Evolutionary conservation across 805 yeast species (phyloP).

Genomic region (Crinitomyces ghanaensis): DNA sequence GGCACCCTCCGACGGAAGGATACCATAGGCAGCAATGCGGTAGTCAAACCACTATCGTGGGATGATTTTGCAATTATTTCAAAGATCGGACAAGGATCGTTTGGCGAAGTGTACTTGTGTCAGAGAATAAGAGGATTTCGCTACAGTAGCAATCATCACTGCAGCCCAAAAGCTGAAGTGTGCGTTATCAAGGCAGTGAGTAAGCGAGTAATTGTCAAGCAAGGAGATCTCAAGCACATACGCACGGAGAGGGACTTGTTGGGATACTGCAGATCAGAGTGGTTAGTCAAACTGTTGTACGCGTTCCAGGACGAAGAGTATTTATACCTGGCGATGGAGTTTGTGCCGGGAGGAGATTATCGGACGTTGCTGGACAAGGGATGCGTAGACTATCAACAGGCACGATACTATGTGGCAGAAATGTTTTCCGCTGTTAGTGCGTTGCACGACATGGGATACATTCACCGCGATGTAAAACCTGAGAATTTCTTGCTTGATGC

Average conservation of each 20-base stretch:
- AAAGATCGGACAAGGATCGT: slow-evolving; percentile 98
- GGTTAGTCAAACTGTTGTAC: too few relatives aligned
- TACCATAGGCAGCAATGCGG: too few relatives aligned
- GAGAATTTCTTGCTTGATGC: not conserved
- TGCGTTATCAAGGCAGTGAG: too few relatives aligned
- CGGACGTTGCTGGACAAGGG: not conserved
- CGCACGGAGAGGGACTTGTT: too few relatives aligned
- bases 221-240: too few relatives aligned
- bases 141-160: too few relatives aligned
- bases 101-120: slow-evolving; percentile 93
- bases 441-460: not conserved
- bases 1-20: too few relatives aligned
- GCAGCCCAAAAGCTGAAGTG: too few relatives aligned
- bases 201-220: too few relatives aligned
- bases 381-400: not conserved
- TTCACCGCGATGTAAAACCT: slow-evolving; percentile 3
- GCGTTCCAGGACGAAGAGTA: not conserved
- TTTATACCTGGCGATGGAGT: slow-evolving; percentile 2
- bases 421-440: not conserved
- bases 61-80: slow-evolving; percentile 95
- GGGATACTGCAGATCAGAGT: too few relatives aligned
- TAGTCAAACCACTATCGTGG: too few relatives aligned
- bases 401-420: not conserved
- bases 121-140: too few relatives aligned
- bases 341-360: slow-evolving; percentile 2